Base-by-base conservation (phyloP, 2,329 filamentous ascomycete species). In the Chaetomium sp. region DNA sequence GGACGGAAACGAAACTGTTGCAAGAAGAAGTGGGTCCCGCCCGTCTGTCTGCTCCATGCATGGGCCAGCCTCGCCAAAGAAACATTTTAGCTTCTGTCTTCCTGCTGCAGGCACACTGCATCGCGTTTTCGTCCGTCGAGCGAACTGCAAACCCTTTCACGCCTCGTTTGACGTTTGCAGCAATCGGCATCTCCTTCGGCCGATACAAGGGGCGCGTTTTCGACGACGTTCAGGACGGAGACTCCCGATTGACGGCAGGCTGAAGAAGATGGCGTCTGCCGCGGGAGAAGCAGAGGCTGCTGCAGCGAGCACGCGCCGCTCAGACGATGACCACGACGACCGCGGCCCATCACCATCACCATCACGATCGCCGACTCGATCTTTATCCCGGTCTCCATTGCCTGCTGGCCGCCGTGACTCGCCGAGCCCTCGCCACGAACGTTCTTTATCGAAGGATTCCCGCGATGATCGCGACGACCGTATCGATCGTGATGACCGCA, bases 241-340 rank as follows among this genome's bases (percentile, higher is more conserved):
- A 43, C 12, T 14, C 4, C 37, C 52, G 49, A 34, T 51, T 45
- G 52, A 55, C 12, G 43, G 10, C 27, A 34, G 19, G 46, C 36
- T 49, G 11, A 46, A 19, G 42, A 48, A 49, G 41, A 64, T 63
- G 60, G 62, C 63, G 41, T 62, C 63, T 46, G 48, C 56, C 37
- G 54, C 59, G 14, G 52, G 43, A 19, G 56, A 63, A 56, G 59
- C 60, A 27, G 19, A 27, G 19, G 19, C 19, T 27, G 19, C 19
- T 27, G 19, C 19, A 27, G 58, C 57, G 58, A n/a, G 53, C 61
- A 53, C 62, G 59, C 49, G 19, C 50, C 37, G 55, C 51, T 62
- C 43, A 59, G 67, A 63, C 61, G 67, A 63, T 60, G 63, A 57
- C 37, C 2, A 27, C 19, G 19, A 27, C 19, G 19, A 27, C 19